Conservation (phyloP, 2,329 filamentous ascomycete genomes). For the Aaosphaeria pasadenensis region DNA sequence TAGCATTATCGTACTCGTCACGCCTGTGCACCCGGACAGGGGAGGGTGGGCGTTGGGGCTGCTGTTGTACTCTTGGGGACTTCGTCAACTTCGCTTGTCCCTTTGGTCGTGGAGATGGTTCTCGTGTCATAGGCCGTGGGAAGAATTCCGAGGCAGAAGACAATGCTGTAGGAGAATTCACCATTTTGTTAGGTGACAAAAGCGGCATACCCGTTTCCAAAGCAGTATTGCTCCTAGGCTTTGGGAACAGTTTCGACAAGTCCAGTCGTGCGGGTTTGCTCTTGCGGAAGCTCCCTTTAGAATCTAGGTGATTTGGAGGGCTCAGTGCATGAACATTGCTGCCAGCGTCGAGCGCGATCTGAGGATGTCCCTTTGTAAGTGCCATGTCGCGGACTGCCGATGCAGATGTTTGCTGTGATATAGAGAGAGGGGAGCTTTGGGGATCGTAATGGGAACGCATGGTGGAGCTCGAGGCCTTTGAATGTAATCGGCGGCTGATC, state of each 20-base stretch:
- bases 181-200: slow-evolving; percentile 38
- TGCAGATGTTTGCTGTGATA: slow-evolving; percentile 45
- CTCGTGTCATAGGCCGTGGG: slow-evolving; percentile 28
- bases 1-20: slow-evolving; percentile 45
- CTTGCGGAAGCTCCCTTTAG: slow-evolving; percentile 22
- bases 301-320: slow-evolving; percentile 15
- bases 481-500: slow-evolving; percentile 23
- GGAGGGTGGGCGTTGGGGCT: slow-evolving; percentile 13
- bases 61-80: slow-evolving; percentile 16
- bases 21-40: slow-evolving; percentile 27
- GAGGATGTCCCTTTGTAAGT: slow-evolving; percentile 35
- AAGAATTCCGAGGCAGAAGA: slow-evolving; percentile 37
- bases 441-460: slow-evolving; percentile 44
- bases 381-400: slow-evolving; percentile 45
- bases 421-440: slow-evolving; percentile 36
- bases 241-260: slow-evolving; percentile 42
- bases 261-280: slow-evolving; percentile 39
- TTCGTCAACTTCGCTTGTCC: slow-evolving; percentile 23
- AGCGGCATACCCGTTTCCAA: slow-evolving; percentile 16
- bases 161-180: slow-evolving; percentile 40
- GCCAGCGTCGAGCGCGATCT: slow-evolving; percentile 1
- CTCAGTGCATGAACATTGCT: slow-evolving; percentile 5
- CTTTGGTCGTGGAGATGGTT: slow-evolving; percentile 23
- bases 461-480: slow-evolving; percentile 37
- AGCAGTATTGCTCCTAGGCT: slow-evolving; percentile 22